phyloP scores from a whole-genome alignment of 805 yeast species.

The Sugiyamaella mastotermitis region DNA sequence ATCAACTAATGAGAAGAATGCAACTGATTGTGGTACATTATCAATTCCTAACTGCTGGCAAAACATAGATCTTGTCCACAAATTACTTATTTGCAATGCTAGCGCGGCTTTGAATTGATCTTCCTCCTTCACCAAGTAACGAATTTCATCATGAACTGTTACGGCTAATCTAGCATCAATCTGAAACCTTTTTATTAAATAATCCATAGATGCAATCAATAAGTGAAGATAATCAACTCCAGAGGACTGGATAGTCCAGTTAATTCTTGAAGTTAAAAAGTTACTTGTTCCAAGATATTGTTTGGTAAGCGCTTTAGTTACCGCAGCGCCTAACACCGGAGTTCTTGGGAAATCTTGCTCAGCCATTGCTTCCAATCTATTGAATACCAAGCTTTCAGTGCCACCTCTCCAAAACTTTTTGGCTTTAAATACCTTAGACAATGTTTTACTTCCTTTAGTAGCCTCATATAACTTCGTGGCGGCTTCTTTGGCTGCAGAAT shows the following conservation, averaged over 20 bases:
- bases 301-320: conserved; percentile 73
- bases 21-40: conserved; percentile 90
- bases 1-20: conserved; percentile 92
- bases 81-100: conserved; percentile 79
- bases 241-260: conserved; percentile 97
- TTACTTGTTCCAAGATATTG: conserved; percentile 52
- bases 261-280: conserved; percentile 83
- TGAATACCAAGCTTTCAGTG: conserved; percentile 86
- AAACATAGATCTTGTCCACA: conserved; percentile 96
- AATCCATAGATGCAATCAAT: conserved; percentile 80
- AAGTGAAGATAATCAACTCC: conserved; percentile 95
- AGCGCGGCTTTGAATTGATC: conserved; percentile 74
- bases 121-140: conserved; percentile 69
- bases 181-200: conserved; percentile 55
- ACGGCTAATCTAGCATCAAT: conserved; percentile 73
- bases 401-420: conserved; percentile 60
- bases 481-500: conserved; percentile 55
- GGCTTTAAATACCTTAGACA: conserved; percentile 27
- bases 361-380: conserved; percentile 82
- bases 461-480: conserved; percentile 67
- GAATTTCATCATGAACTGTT: conserved; percentile 92
- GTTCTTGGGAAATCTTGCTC: conserved; percentile 74
- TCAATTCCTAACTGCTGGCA: conserved; percentile 85
- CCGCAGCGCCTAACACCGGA: conserved; percentile 89
- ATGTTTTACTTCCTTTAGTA: conserved; percentile 66